Base-by-base conservation (phyloP, 495 filamentous ascomycete species). In the Penicillium odoratum region DNA sequence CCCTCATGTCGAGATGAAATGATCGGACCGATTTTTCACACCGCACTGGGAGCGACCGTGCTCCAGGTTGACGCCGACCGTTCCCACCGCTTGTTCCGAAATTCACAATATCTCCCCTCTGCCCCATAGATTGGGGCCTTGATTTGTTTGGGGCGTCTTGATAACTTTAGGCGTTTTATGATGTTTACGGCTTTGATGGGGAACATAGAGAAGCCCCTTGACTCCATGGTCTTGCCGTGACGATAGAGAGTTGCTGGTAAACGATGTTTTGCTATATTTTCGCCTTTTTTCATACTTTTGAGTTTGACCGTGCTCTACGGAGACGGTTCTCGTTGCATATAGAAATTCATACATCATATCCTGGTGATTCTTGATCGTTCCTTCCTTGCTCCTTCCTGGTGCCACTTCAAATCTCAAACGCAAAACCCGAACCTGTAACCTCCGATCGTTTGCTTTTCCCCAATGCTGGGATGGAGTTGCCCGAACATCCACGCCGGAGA, bases 1-100 rank as follows among this genome's bases (percentile, higher is more conserved):
- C 75, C 21, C 68, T 78, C 53, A 74, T 76, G 70, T 67, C 68
- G 55, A 56, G 72, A 65, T 76, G 66, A 68, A 49, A 25, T 51
- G 59, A 68, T 9, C 36, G 36, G 56, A 40, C n/a, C n/a, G 0
- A 11, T 9, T 36, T 11, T 36, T 11, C 31, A 13, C 26, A 10
- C 47, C 28, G 18, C n/a, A 21, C 33, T 33, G 51, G 52, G 29
- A 59, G 55, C 48, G 56, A 62, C 36, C 36, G 51, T 49, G 61
- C 54, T 59, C 40, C 56, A 51, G 38, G 57, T 31, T 42, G 49
- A 63, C 53, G 56, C 53, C 52, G 18, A 42, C 40, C 55, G 59
- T 44, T 48, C 47, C 54, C 50, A 45, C 45, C 36, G 26, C 51
- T 43, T 30, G n/a, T 42, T 16, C 21, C 4, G 45, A 38, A 45